These are phyloP conservation scores for Lagenaria siceraria DNA, from an alignment of 306 rosid genomes.

Conservation along the genomic window DNA sequence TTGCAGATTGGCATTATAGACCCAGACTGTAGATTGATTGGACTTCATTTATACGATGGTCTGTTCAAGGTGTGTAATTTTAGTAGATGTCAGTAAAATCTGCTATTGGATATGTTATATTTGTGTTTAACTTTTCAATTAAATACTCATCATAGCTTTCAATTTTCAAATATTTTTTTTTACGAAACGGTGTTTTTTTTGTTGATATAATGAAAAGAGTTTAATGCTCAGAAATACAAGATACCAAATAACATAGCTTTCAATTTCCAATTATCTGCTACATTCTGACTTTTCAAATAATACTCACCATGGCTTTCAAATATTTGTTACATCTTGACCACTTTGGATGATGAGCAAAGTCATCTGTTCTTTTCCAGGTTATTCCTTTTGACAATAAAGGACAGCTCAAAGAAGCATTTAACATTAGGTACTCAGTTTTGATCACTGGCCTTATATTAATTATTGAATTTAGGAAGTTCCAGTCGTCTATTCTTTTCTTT, in stretches of 20 bases:
- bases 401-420: slow-evolving; percentile 96
- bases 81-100: not conserved
- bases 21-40: slow-evolving; percentile 94
- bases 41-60: slow-evolving; percentile 95
- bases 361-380: slow-evolving; percentile 42
- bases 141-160: not conserved
- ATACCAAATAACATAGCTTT: not conserved
- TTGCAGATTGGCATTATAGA: slow-evolving; percentile 95
- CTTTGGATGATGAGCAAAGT: not conserved
- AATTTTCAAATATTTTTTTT: not conserved
- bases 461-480: not conserved
- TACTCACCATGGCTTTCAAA: not conserved
- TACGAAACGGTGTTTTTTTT: no score
- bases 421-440: slow-evolving; percentile 52
- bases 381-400: slow-evolving; percentile 96
- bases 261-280: not conserved
- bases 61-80: slow-evolving; percentile 61
- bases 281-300: not conserved
- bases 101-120: not conserved
- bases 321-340: not conserved
- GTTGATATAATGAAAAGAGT: no score
- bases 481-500: not conserved
- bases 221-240: no score
- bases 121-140: not conserved
- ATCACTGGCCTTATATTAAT: not conserved